Conservation (phyloP, 345 rosid species). For the Gossypium longicalyx region DNA sequence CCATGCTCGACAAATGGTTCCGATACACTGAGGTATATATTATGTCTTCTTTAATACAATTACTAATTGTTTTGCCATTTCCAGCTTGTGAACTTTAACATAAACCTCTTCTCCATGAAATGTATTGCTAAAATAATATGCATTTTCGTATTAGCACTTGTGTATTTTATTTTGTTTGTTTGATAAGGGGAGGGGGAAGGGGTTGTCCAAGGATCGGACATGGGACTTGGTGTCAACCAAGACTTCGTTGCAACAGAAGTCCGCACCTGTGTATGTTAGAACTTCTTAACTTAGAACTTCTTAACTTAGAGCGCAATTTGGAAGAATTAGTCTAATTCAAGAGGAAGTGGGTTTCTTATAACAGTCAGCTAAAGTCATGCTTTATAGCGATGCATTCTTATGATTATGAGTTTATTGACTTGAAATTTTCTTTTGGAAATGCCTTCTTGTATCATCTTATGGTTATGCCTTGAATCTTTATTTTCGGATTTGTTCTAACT, state of each 20-base stretch:
- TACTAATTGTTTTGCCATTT: not conserved
- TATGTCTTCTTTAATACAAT: not conserved
- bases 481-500: not conserved
- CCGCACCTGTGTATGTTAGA: no score
- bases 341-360: not conserved
- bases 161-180: not conserved
- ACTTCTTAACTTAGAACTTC: not conserved
- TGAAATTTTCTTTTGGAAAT: not conserved
- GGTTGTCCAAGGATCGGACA: no score
- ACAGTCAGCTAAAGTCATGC: no score
- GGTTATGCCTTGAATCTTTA: not conserved
- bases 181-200: no score
- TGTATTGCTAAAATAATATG: not conserved
- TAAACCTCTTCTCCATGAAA: not conserved
- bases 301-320: not conserved
- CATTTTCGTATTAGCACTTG: not conserved
- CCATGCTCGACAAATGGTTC: conserved; percentile 42
- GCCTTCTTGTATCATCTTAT: not conserved
- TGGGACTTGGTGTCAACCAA: no score
- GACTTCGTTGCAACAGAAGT: no score
- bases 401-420: not conserved
- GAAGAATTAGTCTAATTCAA: not conserved
- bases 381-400: not conserved
- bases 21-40: conserved; percentile 55
- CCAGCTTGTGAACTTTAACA: not conserved